Percentiles rank a stretch among this genome's conserved stretches.
Conservation (phyloP, 2,329 filamentous ascomycete genomes). For the Cercospora sp. region DNA sequence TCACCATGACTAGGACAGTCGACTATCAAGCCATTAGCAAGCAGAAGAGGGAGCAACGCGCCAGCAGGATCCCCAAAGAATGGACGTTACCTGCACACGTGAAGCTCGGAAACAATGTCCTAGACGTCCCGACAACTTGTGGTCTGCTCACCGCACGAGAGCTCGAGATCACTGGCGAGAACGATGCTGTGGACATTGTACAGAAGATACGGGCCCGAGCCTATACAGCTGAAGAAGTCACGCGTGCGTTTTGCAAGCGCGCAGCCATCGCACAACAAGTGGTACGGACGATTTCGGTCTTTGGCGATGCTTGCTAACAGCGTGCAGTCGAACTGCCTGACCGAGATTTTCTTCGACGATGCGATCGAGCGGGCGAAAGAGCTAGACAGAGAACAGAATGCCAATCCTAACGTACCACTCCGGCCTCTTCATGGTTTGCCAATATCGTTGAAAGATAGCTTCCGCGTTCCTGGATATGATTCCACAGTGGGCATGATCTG, state of each 20-base stretch:
- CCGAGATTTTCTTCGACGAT: conserved; percentile 48
- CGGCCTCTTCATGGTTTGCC: conserved; percentile 52
- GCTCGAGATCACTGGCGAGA: conserved; percentile 55
- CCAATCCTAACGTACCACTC: conserved; percentile 19
- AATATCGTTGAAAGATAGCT: conserved; percentile 54
- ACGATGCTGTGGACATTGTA: conserved; percentile 46
- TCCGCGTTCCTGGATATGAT: conserved; percentile 15
- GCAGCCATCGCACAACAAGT: conserved; percentile 38
- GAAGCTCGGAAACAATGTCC: conserved; percentile 2
- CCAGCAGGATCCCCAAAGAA: conserved; percentile 7
- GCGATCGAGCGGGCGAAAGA: conserved; percentile 30
- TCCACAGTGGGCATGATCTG: conserved; percentile 14
- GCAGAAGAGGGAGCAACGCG: conserved; percentile 2
- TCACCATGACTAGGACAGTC: background rate
- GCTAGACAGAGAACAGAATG: conserved; percentile 28
- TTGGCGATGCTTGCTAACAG: background rate
- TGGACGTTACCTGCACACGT: conserved; percentile 5
- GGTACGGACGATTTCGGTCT: background rate
- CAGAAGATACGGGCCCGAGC: conserved; percentile 37
- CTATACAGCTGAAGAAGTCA: conserved; percentile 31
- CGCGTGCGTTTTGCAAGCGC: conserved; percentile 45
- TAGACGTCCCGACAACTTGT: conserved; percentile 34
- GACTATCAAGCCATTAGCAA: background rate
- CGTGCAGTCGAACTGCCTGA: conserved; percentile 31
- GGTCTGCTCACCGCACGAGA: conserved; percentile 53